Conservation (phyloP, 768 basidiomycete species). For the Tulasnella sp. region DNA sequence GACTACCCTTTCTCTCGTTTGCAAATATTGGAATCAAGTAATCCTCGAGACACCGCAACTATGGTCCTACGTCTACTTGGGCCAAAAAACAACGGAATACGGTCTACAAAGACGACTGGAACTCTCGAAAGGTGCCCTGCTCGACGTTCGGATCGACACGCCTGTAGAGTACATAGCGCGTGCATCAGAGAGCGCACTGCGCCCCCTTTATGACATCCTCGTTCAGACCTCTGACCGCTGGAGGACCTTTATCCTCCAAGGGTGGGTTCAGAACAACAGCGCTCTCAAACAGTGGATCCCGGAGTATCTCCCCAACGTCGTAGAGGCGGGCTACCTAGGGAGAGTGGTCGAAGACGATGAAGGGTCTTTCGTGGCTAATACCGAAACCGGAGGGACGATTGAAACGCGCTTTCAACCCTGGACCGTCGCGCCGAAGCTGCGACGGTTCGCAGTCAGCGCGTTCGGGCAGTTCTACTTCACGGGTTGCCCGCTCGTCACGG, state of each 20-base stretch:
- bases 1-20: neutral
- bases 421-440: neutral
- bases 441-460: neutral
- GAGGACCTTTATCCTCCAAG: neutral
- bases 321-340: neutral
- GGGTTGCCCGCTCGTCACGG: neutral
- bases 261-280: neutral
- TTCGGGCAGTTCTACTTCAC: neutral
- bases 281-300: neutral
- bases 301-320: neutral
- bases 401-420: neutral
- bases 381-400: neutral
- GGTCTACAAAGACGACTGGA: neutral
- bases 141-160: neutral
- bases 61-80: neutral
- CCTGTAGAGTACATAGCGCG: neutral
- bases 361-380: neutral
- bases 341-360: neutral
- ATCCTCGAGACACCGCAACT: neutral
- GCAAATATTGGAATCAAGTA: neutral
- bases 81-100: neutral
- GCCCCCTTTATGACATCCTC: neutral
- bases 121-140: neutral
- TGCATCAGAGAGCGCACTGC: neutral
- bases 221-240: neutral